Evolutionary conservation across 352 stramenopile species (phyloP).

Genomic region (Phytophthora fragariaefolia): DNA sequence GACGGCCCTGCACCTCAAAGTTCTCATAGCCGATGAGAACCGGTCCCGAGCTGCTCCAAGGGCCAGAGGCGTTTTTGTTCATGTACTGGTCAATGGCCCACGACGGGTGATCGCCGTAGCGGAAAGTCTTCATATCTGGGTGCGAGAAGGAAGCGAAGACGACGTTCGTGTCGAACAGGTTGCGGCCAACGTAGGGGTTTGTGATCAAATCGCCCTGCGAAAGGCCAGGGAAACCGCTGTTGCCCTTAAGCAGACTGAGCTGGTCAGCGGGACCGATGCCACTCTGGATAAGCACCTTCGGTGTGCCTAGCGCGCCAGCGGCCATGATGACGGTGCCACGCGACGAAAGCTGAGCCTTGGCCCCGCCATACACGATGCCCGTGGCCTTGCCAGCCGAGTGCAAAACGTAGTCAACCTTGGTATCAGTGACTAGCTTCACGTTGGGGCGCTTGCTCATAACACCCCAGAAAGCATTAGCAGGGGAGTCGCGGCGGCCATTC

Average conservation of each 20-base stretch:
- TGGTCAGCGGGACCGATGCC: constrained; percentile 75
- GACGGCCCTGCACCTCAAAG: constrained; percentile 54
- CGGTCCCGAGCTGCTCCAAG: constrained; percentile 52
- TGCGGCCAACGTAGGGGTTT: constrained; percentile 65
- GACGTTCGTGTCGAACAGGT: constrained; percentile 65
- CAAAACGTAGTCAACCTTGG: constrained; percentile 59
- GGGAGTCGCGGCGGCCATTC: constrained; percentile 58
- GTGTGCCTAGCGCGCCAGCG: constrained; percentile 68
- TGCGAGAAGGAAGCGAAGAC: constrained; percentile 60
- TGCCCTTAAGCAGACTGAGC: constrained; percentile 52
- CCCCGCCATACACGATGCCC: constrained; percentile 51
- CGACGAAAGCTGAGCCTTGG: constrained; percentile 41
- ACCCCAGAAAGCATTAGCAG: constrained; percentile 59
- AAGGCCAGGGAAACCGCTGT: constrained; percentile 58
- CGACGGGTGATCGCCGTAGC: constrained; percentile 35
- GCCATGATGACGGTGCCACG: constrained; percentile 77
- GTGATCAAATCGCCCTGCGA: constrained; percentile 42
- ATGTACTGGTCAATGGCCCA: constrained; percentile 64
- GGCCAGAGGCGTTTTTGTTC: constrained; percentile 42
- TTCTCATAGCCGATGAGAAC: constrained; percentile 70
- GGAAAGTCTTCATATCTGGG: constrained; percentile 60
- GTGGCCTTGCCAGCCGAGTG: constrained; percentile 52
- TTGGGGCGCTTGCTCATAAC: constrained; percentile 57
- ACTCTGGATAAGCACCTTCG: constrained; percentile 84
- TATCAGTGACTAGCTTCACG: constrained; percentile 56